Evolutionary conservation across 1,284 basidiomycete genomes (phyloP).

Genomic region (Stereum hirsutum): DNA sequence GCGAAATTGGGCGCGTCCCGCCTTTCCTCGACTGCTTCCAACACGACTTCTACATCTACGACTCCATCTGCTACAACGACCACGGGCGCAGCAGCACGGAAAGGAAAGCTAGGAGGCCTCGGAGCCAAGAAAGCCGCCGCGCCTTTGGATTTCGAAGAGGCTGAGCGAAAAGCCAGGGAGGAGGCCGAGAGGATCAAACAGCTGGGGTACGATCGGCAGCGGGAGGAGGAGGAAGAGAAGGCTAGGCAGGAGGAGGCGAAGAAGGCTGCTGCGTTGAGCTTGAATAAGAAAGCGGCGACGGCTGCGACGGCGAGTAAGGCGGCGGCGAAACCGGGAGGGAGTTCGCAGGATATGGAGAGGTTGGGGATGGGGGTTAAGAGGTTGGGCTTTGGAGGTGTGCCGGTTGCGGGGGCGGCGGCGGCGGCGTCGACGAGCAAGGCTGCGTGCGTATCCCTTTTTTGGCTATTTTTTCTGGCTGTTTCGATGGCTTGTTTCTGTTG

Average conservation of each 20-base stretch:
- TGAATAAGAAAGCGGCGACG: constrained; percentile 22
- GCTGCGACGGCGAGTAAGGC: constrained; percentile 15
- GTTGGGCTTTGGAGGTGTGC: constrained; percentile 82
- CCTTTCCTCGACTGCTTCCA: constrained; percentile 32
- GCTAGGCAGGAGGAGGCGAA: constrained; percentile 46
- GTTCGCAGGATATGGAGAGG: constrained; percentile 45
- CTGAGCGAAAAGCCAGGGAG: constrained; percentile 78
- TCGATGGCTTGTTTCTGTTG: neutral
- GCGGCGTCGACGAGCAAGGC: constrained; percentile 34
- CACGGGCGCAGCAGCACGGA: constrained; percentile 34
- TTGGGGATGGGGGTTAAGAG: constrained; percentile 77
- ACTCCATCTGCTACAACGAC: constrained; percentile 22
- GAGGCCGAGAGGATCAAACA: constrained; percentile 87
- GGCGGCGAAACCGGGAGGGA: constrained; percentile 26
- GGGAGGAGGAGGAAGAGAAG: constrained; percentile 66
- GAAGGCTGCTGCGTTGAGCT: constrained; percentile 39
- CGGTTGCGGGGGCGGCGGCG: constrained; percentile 41
- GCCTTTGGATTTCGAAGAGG: constrained; percentile 86
- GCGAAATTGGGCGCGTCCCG: constrained; percentile 44
- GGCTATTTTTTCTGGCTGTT: no score
- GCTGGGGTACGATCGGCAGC: constrained; percentile 79
- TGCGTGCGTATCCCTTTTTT: constrained; percentile 30
- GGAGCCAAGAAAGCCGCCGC: constrained; percentile 79
- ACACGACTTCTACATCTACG: no score
- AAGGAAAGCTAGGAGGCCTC: constrained; percentile 72